Percentiles rank a stretch among this genome's conserved stretches.
These are phyloP conservation scores for Coemansia aciculifera DNA, from an alignment of 192 early-diverging fungal species.

Conservation along the genomic window DNA sequence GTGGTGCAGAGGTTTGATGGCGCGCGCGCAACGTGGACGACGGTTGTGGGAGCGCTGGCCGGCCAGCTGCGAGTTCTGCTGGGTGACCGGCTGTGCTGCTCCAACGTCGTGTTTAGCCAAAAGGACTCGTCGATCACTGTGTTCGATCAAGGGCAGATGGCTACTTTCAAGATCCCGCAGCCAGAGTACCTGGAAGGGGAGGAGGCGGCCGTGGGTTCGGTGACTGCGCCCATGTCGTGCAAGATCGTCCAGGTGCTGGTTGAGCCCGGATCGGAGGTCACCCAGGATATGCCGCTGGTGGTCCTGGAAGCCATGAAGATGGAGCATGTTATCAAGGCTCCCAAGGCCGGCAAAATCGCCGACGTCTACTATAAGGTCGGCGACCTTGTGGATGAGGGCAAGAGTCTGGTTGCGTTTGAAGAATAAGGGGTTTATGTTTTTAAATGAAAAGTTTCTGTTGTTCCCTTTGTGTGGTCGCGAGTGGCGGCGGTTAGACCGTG, in stretches of 20 bases:
- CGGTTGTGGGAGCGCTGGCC: constrained; percentile 25
- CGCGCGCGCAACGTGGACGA: constrained; percentile 26
- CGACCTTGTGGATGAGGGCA: constrained; percentile 86
- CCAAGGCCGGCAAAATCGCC: constrained; percentile 75
- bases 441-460: not conserved
- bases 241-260: constrained; percentile 80
- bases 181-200: constrained; percentile 73
- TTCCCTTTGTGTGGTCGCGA: constrained; percentile 3
- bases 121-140: constrained; percentile 60
- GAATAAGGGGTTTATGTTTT: constrained; percentile 22
- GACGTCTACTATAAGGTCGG: constrained; percentile 80
- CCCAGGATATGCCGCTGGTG: constrained; percentile 78
- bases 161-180: constrained; percentile 21
- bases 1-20: constrained; percentile 12
- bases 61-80: constrained; percentile 61
- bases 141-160: constrained; percentile 73
- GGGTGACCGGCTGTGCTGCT: constrained; percentile 61
- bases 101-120: constrained; percentile 64
- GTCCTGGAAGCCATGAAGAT: constrained; percentile 98
- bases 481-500: constrained; percentile 24
- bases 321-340: constrained; percentile 87
- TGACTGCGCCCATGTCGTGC: constrained; percentile 92
- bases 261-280: constrained; percentile 76
- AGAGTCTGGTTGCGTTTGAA: constrained; percentile 74
- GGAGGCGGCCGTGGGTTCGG: constrained; percentile 65